A percentile compares a stretch with the other conserved stretches of the same genome.
Conservation (phyloP, 164 flowering plant genomes). For the Stephania japonica region DNA sequence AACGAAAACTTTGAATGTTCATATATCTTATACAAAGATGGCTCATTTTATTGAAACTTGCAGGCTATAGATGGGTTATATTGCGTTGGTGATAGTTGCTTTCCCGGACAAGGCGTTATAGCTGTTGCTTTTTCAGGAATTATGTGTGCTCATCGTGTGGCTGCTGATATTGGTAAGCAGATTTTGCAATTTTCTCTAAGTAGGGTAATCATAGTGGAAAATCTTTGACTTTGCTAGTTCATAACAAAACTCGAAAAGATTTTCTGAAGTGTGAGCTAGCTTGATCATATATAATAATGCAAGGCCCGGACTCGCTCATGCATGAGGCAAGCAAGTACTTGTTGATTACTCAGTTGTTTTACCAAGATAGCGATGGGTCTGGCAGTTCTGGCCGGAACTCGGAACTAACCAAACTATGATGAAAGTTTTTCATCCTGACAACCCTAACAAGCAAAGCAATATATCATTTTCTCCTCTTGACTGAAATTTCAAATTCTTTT, state of each 20-base stretch:
- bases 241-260: neutral
- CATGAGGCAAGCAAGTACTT: no score
- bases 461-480: neutral
- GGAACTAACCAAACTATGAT: neutral
- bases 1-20: neutral
- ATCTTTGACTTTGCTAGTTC: neutral
- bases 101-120: slow-evolving; percentile 99
- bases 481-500: neutral
- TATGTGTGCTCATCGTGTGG: slow-evolving; percentile 98
- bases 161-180: slow-evolving; percentile 88
- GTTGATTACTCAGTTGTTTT: neutral
- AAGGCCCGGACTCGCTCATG: no score
- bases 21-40: neutral
- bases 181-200: neutral
- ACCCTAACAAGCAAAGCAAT: neutral
- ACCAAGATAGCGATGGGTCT: neutral
- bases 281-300: neutral
- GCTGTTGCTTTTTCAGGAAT: slow-evolving; percentile 96
- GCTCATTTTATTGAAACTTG: slow-evolving; percentile 15
- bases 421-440: neutral
- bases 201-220: neutral
- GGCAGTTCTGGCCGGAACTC: neutral
- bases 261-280: neutral
- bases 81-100: slow-evolving; percentile 99
- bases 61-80: slow-evolving; percentile 86